Evolutionary conservation across 83 land plant species (phyloP), one percentile per base, ranked within the genome.

Genomic region (Picea mariana): DNA sequence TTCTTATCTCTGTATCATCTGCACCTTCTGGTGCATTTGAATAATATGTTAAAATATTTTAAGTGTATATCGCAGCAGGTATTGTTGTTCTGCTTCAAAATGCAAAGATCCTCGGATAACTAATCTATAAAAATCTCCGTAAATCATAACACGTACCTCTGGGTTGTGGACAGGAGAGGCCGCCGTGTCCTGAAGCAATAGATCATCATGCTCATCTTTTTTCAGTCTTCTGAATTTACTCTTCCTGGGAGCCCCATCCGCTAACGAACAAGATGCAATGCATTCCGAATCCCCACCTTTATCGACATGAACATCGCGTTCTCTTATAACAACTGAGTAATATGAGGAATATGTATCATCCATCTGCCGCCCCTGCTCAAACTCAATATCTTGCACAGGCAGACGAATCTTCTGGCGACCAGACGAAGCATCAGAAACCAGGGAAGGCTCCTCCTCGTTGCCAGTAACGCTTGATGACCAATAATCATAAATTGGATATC

Each of bases 381-480:
- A 6, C 49, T 44, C 9, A 44, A 44, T 44, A 6, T 44, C 49
- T 12, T 27, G 2, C 34, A 12, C 69, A 23, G 40, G 38, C 4
- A 67, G 5, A 67, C 5, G 69, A 13, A 27, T 16, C 69, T 3
- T 9, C 40, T 27, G 38, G 4, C 1, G 5, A 67, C 69, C 69
- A 67, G 69, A 67, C 12, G 69, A 67, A 12, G 69, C 69, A 67
- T 67, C 69, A 1, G 69, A 67, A 67, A 3, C 69, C 38, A 67
- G 2, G 38, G 69, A 67, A 67, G 69, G 12, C 5, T 67, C 69
- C 13, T 67, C 15, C 31, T 24, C 69, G 2, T 65, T 65, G 68
- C 11, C 68, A 13, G 15, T 11, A 27, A 23, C 1, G 18, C 31
- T 24, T 27, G 69, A 67, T 67, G 69, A 1, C 40, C 15, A 24